Evolutionary conservation across 2,329 filamentous ascomycete species (phyloP).

Genomic region (Leptographium galeiforme): DNA sequence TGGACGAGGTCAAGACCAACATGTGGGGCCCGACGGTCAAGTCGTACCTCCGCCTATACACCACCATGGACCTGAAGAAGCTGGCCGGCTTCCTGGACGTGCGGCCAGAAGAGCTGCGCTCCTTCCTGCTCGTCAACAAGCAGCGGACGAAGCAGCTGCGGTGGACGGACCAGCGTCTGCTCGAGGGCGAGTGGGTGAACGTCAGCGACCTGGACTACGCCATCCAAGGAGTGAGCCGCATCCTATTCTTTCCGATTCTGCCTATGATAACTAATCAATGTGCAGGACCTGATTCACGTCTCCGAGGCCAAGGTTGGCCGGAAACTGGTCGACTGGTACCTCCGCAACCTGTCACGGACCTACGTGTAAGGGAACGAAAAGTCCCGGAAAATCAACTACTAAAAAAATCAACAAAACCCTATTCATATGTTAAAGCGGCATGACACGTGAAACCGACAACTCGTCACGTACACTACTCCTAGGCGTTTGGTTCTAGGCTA

Average conservation of each 20-base stretch:
- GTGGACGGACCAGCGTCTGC: conserved; percentile 78
- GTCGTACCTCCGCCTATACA: conserved; percentile 98
- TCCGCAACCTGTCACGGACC: conserved; percentile 88
- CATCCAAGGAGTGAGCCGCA: conserved; percentile 66
- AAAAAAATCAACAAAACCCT: neutral
- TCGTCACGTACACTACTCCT: neutral
- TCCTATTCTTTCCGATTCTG: neutral
- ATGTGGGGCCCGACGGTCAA: conserved; percentile 96
- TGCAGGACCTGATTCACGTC: conserved; percentile 88
- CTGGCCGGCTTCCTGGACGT: conserved; percentile 94
- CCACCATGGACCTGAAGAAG: conserved; percentile 98
- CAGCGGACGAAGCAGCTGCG: conserved; percentile 93
- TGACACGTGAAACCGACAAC: neutral
- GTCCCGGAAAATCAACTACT: neutral
- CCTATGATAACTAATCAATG: conserved; percentile 7
- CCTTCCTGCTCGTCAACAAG: conserved; percentile 94
- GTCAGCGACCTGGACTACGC: conserved; percentile 95
- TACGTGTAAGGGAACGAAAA: conserved; percentile 46
- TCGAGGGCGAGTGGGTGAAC: conserved; percentile 87
- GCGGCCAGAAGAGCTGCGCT: conserved; percentile 86
- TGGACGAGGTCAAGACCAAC: conserved; percentile 99
- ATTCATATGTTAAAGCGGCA: neutral
- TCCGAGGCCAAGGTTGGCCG: conserved; percentile 97
- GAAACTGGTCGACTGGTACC: conserved; percentile 97
- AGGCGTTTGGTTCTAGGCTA: neutral